Conservation (phyloP, 129 eudicot genomes). For the Ambrosia trifida region DNA sequence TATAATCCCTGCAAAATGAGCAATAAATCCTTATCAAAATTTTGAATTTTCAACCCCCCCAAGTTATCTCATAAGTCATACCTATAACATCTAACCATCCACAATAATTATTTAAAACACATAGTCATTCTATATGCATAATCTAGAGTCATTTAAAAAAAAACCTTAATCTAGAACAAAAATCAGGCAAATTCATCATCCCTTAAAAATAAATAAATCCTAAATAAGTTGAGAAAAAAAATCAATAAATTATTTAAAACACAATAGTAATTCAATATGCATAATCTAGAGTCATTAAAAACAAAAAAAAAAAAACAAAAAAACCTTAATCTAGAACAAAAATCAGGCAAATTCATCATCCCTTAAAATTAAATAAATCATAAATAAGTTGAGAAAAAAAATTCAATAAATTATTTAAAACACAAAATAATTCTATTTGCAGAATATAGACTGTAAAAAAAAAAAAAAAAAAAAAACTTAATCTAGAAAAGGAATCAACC, state of each 20-base stretch:
- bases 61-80: too few species aligned
- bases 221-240: too few species aligned
- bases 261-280: too few species aligned
- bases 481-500: not conserved
- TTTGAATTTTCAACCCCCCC: not conserved
- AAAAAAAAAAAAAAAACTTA: not conserved
- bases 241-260: too few species aligned
- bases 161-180: not conserved
- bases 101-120: not conserved
- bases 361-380: too few species aligned
- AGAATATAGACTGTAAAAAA: not conserved
- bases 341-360: slow-evolving; percentile 10
- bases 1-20: slow-evolving; percentile 31
- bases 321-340: not conserved
- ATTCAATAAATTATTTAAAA: too few species aligned
- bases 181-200: not conserved
- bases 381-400: too few species aligned
- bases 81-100: not conserved
- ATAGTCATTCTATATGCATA: not conserved
- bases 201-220: too few species aligned
- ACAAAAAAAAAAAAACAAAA: not conserved
- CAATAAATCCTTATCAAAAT: not conserved
- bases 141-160: too few species aligned
- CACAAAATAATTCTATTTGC: too few species aligned
- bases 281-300: not conserved